phyloP scores from a whole-genome alignment of 2,329 filamentous ascomycete species.

The Seiridium cupressi region DNA sequence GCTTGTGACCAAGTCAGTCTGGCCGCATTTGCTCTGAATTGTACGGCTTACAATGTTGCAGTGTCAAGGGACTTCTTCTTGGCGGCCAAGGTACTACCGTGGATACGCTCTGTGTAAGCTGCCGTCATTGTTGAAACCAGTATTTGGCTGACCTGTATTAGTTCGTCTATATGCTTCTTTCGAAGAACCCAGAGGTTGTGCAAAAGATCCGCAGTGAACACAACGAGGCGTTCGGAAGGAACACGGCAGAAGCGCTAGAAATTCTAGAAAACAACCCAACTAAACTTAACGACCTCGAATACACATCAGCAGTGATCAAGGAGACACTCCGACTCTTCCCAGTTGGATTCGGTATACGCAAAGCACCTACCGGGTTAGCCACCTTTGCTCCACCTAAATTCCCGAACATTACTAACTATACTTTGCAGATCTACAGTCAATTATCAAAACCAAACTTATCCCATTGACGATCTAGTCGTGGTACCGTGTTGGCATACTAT shows the following conservation, averaged over 20 bases:
- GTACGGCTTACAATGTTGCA: not conserved
- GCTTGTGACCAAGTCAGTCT: slow-evolving; percentile 17
- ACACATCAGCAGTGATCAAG: slow-evolving; percentile 52
- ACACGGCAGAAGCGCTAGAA: slow-evolving; percentile 28
- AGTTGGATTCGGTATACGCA: not conserved
- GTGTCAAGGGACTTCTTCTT: slow-evolving; percentile 21
- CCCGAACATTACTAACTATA: not conserved
- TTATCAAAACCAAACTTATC: not conserved
- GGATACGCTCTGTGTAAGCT: slow-evolving; percentile 14
- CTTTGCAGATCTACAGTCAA: not conserved
- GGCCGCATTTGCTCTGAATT: not conserved
- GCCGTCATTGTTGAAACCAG: too few species aligned
- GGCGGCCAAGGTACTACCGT: slow-evolving; percentile 25
- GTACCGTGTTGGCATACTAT: slow-evolving; percentile 2
- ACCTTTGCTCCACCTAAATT: not conserved
- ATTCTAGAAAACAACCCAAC: slow-evolving; percentile 36
- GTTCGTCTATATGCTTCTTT: slow-evolving; percentile 11
- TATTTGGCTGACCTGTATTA: not conserved
- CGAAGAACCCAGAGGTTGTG: slow-evolving; percentile 19
- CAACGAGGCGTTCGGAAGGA: slow-evolving; percentile 21
- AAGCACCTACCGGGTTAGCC: slow-evolving; percentile 3
- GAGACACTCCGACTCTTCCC: slow-evolving; percentile 39
- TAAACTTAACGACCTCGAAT: slow-evolving; percentile 47
- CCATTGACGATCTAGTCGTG: slow-evolving; percentile 1
- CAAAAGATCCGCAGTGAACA: slow-evolving; percentile 26